Conservation (phyloP, 2,329 filamentous ascomycete genomes). For the Fusarium kyushuense region DNA sequence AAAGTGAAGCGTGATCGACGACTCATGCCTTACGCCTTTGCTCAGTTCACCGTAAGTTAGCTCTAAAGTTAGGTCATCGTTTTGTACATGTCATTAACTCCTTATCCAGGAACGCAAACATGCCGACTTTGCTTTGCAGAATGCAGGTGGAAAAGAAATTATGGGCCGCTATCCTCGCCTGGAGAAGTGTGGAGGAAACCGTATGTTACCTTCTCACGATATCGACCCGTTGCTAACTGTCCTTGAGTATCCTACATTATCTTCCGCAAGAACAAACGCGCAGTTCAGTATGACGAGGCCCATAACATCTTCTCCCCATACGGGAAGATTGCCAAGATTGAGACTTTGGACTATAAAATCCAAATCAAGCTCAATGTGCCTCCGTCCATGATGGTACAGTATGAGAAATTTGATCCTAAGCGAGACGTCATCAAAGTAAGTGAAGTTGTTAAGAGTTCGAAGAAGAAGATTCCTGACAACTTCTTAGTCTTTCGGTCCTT, state of each 20-base stretch:
- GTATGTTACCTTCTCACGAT: slow-evolving; percentile 54
- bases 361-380: slow-evolving; percentile 53
- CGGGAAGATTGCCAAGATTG: slow-evolving; percentile 58
- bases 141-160: slow-evolving; percentile 63
- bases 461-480: neutral
- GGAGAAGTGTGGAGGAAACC: slow-evolving; percentile 70
- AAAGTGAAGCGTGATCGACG: slow-evolving; percentile 71
- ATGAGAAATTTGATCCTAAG: slow-evolving; percentile 62
- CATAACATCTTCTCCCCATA: slow-evolving; percentile 56
- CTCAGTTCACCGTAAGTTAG: slow-evolving; percentile 69
- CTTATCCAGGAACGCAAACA: slow-evolving; percentile 58
- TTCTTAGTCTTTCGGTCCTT: neutral
- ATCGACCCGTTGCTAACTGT: slow-evolving; percentile 40
- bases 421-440: slow-evolving; percentile 64
- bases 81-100: slow-evolving; percentile 41
- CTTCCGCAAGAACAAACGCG: slow-evolving; percentile 52
- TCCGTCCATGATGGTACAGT: slow-evolving; percentile 61
- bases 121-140: slow-evolving; percentile 61
- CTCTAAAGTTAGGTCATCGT: no score
- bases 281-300: slow-evolving; percentile 60
- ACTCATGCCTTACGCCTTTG: slow-evolving; percentile 74
- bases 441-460: neutral
- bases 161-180: slow-evolving; percentile 69
- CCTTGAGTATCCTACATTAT: slow-evolving; percentile 63
- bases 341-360: slow-evolving; percentile 52